Conservation (phyloP, 2,329 filamentous ascomycete species). For the Falciphora oryzae region DNA sequence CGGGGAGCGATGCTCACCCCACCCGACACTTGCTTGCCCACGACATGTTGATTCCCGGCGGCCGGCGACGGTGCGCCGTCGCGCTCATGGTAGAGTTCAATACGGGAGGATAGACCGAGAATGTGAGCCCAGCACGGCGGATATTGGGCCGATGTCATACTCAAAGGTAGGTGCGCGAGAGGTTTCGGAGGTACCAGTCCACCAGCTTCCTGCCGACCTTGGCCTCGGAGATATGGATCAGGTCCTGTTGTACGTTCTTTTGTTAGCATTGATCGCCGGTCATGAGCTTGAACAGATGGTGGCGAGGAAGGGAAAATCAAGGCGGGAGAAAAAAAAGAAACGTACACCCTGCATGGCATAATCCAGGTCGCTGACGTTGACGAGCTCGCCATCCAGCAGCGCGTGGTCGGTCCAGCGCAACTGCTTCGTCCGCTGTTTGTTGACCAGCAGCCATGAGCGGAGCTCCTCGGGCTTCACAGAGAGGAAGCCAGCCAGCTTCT, state of each 20-base stretch:
- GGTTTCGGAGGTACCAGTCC: slow-evolving; percentile 97
- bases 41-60: background rate
- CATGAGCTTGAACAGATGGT: background rate
- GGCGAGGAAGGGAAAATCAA: slow-evolving; percentile 2
- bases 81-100: no score
- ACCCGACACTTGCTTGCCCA: background rate
- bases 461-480: slow-evolving; percentile 96
- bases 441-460: slow-evolving; percentile 87
- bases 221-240: slow-evolving; percentile 98
- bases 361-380: slow-evolving; percentile 92
- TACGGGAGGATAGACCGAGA: background rate
- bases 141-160: slow-evolving; percentile 14
- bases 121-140: slow-evolving; percentile 8
- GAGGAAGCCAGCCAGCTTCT: slow-evolving; percentile 95
- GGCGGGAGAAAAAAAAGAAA: slow-evolving; percentile 23
- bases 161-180: slow-evolving; percentile 85
- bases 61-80: no score
- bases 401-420: slow-evolving; percentile 89
- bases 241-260: slow-evolving; percentile 51
- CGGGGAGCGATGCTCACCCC: background rate
- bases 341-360: slow-evolving; percentile 91
- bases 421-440: slow-evolving; percentile 98
- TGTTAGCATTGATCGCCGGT: background rate
- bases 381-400: slow-evolving; percentile 83
- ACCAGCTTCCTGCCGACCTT: slow-evolving; percentile 97